phyloP scores from a whole-genome alignment of 768 basidiomycete genomes.

The Amanita polypyramis region DNA sequence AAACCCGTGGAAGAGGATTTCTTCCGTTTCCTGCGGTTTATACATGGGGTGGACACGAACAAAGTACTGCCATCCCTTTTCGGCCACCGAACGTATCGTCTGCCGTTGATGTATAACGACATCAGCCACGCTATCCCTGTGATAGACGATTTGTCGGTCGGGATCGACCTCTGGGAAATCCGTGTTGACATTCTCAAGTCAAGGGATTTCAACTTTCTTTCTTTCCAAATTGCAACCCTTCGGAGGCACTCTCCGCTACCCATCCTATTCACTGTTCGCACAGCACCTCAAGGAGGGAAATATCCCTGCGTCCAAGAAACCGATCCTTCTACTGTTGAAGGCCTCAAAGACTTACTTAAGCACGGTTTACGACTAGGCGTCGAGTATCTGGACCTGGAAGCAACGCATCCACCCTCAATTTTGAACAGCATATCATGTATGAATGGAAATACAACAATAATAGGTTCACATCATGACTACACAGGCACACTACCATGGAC shows the following conservation, averaged over 20 bases:
- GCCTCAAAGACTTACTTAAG: conserved; percentile 34
- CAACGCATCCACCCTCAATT: conserved; percentile 39
- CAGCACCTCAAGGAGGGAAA: conserved; percentile 58
- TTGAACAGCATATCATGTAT: conserved; percentile 34
- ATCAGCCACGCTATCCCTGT: conserved; percentile 41
- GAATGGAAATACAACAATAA: conserved; percentile 52
- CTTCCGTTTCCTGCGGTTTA: conserved; percentile 58
- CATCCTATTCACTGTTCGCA: conserved; percentile 70
- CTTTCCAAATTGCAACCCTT: conserved; percentile 53
- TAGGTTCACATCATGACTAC: conserved; percentile 74
- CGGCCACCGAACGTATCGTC: conserved; percentile 53
- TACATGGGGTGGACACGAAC: conserved; percentile 50
- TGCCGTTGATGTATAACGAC: conserved; percentile 68
- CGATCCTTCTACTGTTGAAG: conserved; percentile 41
- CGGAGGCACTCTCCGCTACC: conserved; percentile 54
- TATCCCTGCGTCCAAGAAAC: conserved; percentile 46
- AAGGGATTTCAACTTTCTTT: conserved; percentile 37
- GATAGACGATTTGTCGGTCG: conserved; percentile 48
- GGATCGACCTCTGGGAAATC: conserved; percentile 67
- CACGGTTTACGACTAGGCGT: conserved; percentile 55
- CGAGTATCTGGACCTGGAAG: conserved; percentile 72
- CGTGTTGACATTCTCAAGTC: conserved; percentile 61
- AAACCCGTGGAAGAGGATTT: conserved; percentile 39
- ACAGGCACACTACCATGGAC: conserved; percentile 56
- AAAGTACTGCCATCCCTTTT: conserved; percentile 23